These are phyloP conservation scores for Mycena venus DNA, from an alignment of 768 basidiomycete species.

Conservation along the genomic window DNA sequence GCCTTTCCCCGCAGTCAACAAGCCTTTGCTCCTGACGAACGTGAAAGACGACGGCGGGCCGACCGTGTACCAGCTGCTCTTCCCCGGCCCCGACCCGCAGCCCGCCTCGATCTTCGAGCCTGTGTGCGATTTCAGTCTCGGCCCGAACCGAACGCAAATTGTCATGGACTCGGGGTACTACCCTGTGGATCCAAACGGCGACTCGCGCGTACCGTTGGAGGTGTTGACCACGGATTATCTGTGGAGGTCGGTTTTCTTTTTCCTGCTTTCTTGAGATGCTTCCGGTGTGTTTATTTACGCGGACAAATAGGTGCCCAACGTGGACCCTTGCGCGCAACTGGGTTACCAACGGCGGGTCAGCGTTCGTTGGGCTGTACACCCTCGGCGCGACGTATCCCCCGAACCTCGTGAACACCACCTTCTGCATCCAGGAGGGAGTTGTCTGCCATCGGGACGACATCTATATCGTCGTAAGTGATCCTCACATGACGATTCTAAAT, in stretches of 20 bases:
- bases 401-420: slow-evolving; percentile 66
- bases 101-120: slow-evolving; percentile 53
- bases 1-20: slow-evolving; percentile 69
- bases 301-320: slow-evolving; percentile 58
- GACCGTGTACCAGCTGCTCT: slow-evolving; percentile 63
- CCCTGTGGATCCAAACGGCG: slow-evolving; percentile 41
- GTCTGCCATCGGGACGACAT: slow-evolving; percentile 90
- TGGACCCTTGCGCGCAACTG: slow-evolving; percentile 82
- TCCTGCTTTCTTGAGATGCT: background rate
- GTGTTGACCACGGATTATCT: slow-evolving; percentile 75
- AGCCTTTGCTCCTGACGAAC: slow-evolving; percentile 80
- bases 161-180: slow-evolving; percentile 66
- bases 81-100: slow-evolving; percentile 48
- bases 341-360: slow-evolving; percentile 71
- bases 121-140: slow-evolving; percentile 60
- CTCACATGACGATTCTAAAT: background rate
- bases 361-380: slow-evolving; percentile 74
- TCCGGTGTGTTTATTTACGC: background rate
- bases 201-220: slow-evolving; percentile 68
- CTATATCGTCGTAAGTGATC: slow-evolving; percentile 64
- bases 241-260: slow-evolving; percentile 55
- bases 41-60: slow-evolving; percentile 78
- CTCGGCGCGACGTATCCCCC: slow-evolving; percentile 80
- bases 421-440: slow-evolving; percentile 66
- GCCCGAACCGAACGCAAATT: slow-evolving; percentile 54